Evolutionary conservation across 2,329 filamentous ascomycete species (phyloP), one percentile per base, ranked within the genome.

Genomic region (Zasmidium angulare): DNA sequence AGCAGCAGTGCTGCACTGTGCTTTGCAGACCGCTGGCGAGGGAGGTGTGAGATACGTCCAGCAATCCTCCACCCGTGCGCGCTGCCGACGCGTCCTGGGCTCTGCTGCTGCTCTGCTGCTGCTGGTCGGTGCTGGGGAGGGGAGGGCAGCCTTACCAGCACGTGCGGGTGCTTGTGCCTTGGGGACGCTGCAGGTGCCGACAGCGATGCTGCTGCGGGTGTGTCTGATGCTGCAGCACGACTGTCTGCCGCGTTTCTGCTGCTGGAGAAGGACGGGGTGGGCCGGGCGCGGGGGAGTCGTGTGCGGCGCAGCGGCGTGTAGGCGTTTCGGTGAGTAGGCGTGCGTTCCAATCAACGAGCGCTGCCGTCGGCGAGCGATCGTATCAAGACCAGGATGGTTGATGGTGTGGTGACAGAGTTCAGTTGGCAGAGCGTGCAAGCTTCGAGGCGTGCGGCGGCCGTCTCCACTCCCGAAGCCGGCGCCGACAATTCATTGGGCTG

Each of bases 71-170:
- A 29, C 26, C 26, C 26, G 26, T 29, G 26, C 36, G 36, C 36
- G n/a, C 36, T 19, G 36, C 36, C 12, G 11, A 14, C 36, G 36
- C 36, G 9, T 14, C 36, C 36, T 19, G 36, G 11, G 14, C 26
- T 21, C 48, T 14, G 48, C 36, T 17, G 14, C 36, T 17, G 14
- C 10, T 43, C 36, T 43, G 36, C 36, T 43, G 36, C 36, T 43
- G n/a, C 36, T 43, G 36, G 6, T 29, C 6, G 6, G 4, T 4
- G 26, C 11, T 11, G 36, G 19, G 17, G 24, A 24, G 11, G 51
- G 2, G 26, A 29, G 36, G 43, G 51, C 19, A 53, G 51, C 19
- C 51, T 53, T 53, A 53, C 51, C 51, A 29, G 51, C 51, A 53
- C 51, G 51, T 53, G 51, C 51, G 51, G n/a, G 36, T 7, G 7